Conservation (phyloP, 768 basidiomycete species). For the Russula dissimulans region DNA sequence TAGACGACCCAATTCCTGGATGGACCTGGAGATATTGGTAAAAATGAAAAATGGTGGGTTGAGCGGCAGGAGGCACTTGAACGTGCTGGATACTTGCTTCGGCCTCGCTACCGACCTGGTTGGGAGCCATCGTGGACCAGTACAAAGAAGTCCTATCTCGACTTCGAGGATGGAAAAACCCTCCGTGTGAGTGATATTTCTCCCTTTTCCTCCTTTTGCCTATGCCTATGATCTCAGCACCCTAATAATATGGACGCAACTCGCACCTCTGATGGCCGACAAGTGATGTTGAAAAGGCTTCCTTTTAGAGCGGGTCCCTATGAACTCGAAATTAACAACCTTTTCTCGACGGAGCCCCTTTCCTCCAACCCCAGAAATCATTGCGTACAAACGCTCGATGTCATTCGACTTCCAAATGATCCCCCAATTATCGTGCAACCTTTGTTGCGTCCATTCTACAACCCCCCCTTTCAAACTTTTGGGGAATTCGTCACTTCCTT, state of each 20-base stretch:
- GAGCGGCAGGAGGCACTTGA: background rate
- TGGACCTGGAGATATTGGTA: background rate
- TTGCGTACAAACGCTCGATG: slow-evolving; percentile 19
- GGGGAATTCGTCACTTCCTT: slow-evolving; percentile 31
- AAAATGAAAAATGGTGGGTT: slow-evolving; percentile 3
- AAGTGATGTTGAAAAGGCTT: slow-evolving; percentile 6
- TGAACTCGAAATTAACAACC: slow-evolving; percentile 2
- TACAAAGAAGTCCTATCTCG: background rate
- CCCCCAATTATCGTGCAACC: slow-evolving; percentile 28
- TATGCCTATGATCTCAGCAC: background rate
- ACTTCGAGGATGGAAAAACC: slow-evolving; percentile 11
- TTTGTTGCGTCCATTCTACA: slow-evolving; percentile 21
- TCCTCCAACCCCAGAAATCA: slow-evolving; percentile 23
- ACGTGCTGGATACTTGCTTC: slow-evolving; percentile 4
- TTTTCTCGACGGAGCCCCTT: slow-evolving; percentile 16
- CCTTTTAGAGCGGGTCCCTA: background rate
- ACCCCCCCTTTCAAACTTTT: slow-evolving; percentile 27
- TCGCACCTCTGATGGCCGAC: slow-evolving; percentile 2
- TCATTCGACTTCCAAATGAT: slow-evolving; percentile 1
- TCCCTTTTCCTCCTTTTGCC: background rate
- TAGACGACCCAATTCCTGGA: background rate
- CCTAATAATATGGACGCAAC: slow-evolving; percentile 9
- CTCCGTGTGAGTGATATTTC: background rate
- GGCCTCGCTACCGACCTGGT: slow-evolving; percentile 4
- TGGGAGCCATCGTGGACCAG: slow-evolving; percentile 8